These are phyloP conservation scores for Pyrenochaeta sp. DNA, from an alignment of 2,329 filamentous ascomycete genomes.

Conservation along the genomic window DNA sequence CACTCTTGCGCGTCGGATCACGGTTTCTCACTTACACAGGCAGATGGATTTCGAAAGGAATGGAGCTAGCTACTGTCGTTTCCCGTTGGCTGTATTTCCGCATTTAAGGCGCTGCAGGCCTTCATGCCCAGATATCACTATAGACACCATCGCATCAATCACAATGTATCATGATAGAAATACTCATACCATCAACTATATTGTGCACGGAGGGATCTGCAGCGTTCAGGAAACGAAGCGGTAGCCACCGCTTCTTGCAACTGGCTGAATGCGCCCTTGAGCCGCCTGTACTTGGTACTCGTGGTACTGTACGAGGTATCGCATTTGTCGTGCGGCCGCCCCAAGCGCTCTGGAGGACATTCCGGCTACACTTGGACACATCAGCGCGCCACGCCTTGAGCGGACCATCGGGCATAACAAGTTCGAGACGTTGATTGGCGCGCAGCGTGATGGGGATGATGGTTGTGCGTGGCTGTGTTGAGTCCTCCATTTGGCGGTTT, in stretches of 20 bases:
- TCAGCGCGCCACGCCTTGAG: constrained; percentile 7
- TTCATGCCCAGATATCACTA: neutral
- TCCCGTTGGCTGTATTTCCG: constrained; percentile 1
- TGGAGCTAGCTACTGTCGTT: constrained; percentile 9
- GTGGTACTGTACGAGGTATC: neutral
- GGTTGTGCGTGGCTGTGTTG: constrained; percentile 7
- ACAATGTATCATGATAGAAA: neutral
- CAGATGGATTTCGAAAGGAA: constrained; percentile 1
- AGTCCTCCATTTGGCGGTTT: constrained; percentile 9
- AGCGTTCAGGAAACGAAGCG: neutral
- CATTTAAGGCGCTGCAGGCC: neutral
- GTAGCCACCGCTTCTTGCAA: neutral
- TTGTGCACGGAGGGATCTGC: neutral
- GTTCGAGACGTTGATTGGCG: constrained; percentile 11
- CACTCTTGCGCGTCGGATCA: neutral
- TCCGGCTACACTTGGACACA: neutral
- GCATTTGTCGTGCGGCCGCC: neutral
- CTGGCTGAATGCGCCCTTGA: neutral
- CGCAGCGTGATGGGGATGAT: constrained; percentile 7
- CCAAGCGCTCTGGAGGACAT: constrained; percentile 2
- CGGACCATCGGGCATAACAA: constrained; percentile 3
- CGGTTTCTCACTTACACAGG: neutral
- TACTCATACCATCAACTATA: neutral
- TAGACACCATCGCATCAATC: constrained; percentile 12
- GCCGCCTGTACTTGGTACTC: too few relatives aligned